Evolutionary conservation across 306 rosid genomes (phyloP), one percentile per base, ranked within the genome.

Genomic region (Clitoria ternatea): DNA sequence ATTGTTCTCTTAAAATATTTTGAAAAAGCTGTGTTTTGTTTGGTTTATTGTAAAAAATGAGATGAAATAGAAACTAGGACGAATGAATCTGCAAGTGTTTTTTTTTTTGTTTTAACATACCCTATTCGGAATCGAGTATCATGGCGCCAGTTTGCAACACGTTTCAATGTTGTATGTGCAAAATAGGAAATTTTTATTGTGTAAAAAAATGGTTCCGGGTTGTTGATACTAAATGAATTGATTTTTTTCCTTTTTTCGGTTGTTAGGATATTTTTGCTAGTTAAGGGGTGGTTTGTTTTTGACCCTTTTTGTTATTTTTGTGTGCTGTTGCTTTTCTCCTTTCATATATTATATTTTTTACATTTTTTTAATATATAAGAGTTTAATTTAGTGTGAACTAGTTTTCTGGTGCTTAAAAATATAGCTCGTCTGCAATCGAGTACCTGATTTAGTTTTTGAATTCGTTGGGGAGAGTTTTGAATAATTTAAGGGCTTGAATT

Each of bases 41-140:
- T 54, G 62, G 69, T 56, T 36, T 49, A 26, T 49, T 40, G 44
- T 61, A 69, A 40, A 66, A 57, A 72, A 43, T 57, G 26, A 48
- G 36, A 36, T 64, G 40, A 43, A 48, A 20, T 6, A 2, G 26
- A 13, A 59, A 50, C 12, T 12, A 1, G 32, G 13, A 12, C 6
- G 72, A 63, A 53, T 77, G 70, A 69, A 61, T 81, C 30, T 44
- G 42, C 32, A 71, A 59, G 36, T n/a, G n/a, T n/a, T n/a, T n/a
- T n/a, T n/a, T n/a, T n/a, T n/a, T n/a, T n/a, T n/a, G n/a, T n/a
- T n/a, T n/a, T n/a, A n/a, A n/a, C n/a, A n/a, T n/a, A n/a, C n/a
- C n/a, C n/a, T n/a, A n/a, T n/a, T n/a, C n/a, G n/a, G n/a, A n/a
- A n/a, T n/a, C n/a, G n/a, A n/a, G n/a, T n/a, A n/a, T n/a, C n/a